Conservation (phyloP, 192 early-diverging fungal species). For the Mortierella claussenii region DNA sequence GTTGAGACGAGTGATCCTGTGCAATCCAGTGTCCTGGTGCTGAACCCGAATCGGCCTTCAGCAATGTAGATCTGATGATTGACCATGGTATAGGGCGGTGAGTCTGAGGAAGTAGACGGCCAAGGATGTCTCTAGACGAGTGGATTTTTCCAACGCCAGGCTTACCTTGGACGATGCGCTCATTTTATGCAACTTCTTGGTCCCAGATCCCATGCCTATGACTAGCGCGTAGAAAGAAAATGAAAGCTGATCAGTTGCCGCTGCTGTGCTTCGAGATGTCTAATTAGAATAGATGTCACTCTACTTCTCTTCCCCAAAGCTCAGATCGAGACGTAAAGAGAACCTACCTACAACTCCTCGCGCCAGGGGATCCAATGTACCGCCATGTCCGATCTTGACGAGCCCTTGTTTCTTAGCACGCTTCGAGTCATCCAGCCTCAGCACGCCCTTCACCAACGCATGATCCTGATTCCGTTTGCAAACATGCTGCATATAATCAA, state of each 20-base stretch:
- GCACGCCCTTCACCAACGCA: conserved; percentile 10
- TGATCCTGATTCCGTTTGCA: conserved; percentile 19
- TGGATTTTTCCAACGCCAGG: no score
- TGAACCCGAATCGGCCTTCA: conserved; percentile 33
- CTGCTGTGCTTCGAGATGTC: background rate
- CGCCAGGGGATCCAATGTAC: conserved; percentile 67
- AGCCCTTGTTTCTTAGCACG: conserved; percentile 30
- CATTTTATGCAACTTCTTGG: conserved; percentile 39
- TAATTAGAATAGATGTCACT: background rate
- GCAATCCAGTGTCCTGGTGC: conserved; percentile 42
- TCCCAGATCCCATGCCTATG: conserved; percentile 41
- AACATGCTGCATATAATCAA: conserved; percentile 48
- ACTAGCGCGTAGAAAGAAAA: conserved; percentile 8
- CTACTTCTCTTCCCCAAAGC: background rate
- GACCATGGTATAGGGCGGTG: no score
- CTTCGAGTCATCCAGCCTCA: conserved; percentile 27
- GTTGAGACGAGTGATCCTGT: conserved; percentile 53
- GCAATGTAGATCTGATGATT: conserved; percentile 50
- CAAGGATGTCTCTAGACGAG: no score
- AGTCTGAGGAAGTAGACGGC: no score
- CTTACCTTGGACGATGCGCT: conserved; percentile 35
- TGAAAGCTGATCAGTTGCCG: background rate
- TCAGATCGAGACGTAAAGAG: background rate
- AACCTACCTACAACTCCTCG: conserved; percentile 60
- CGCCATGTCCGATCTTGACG: conserved; percentile 68